phyloP scores from a whole-genome alignment of 306 rosid genomes.

The Lagenaria siceraria region DNA sequence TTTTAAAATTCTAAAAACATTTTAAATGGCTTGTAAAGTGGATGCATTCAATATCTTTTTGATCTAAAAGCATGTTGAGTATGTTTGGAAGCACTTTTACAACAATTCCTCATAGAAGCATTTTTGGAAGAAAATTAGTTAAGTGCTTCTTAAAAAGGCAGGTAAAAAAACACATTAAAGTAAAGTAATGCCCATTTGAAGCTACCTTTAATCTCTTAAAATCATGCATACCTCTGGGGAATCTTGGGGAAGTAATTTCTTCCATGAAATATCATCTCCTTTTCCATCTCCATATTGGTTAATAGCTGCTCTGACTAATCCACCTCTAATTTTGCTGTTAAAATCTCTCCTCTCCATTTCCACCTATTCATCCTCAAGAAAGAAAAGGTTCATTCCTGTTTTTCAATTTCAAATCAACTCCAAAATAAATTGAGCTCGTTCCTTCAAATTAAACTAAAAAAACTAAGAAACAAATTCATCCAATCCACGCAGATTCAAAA shows the following conservation, averaged over 20 bases:
- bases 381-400: neutral
- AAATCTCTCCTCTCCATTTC: constrained; percentile 40
- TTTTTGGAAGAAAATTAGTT: neutral
- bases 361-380: constrained; percentile 12
- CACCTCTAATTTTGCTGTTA: constrained; percentile 30
- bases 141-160: neutral
- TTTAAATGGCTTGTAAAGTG: neutral
- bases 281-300: constrained; percentile 37
- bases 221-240: constrained; percentile 30
- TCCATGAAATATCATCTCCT: constrained; percentile 19
- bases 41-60: neutral
- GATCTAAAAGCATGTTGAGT: too few species aligned
- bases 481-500: neutral
- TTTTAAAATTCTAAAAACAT: neutral
- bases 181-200: neutral
- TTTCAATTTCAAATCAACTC: neutral
- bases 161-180: neutral
- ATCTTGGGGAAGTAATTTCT: constrained; percentile 25
- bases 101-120: neutral
- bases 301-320: constrained; percentile 43
- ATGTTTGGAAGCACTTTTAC: neutral
- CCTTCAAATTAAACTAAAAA: neutral
- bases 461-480: neutral
- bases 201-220: neutral
- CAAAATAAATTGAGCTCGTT: neutral